phyloP scores from a whole-genome alignment of 2,329 filamentous ascomycete species.

The Fusarium sp. region DNA sequence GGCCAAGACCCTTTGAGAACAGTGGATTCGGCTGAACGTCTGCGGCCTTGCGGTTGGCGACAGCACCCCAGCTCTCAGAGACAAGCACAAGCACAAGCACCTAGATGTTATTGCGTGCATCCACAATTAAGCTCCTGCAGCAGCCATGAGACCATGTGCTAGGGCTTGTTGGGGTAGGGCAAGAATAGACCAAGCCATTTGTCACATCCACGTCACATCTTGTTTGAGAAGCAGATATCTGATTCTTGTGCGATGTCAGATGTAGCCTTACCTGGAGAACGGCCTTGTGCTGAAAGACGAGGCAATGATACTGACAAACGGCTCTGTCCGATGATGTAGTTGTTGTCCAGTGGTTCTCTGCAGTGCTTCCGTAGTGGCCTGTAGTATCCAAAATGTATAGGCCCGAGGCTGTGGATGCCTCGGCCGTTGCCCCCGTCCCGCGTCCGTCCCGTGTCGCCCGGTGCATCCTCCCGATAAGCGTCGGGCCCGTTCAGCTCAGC shows the following conservation, averaged over 20 bases:
- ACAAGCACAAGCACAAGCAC: not conserved
- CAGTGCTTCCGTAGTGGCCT: not conserved
- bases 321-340: not conserved
- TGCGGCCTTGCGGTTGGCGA: slow-evolving; percentile 23
- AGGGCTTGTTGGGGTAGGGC: not conserved
- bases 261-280: slow-evolving; percentile 21
- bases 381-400: not conserved
- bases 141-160: slow-evolving; percentile 14
- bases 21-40: slow-evolving; percentile 25
- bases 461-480: slow-evolving; percentile 30
- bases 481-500: slow-evolving; percentile 18
- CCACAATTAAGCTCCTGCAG: slow-evolving; percentile 23
- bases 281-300: not conserved
- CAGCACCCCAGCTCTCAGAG: slow-evolving; percentile 12
- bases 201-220: slow-evolving; percentile 13
- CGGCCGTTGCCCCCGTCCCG: slow-evolving; percentile 2
- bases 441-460: slow-evolving; percentile 7
- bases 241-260: slow-evolving; percentile 9
- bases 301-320: not conserved
- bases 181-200: slow-evolving; percentile 17
- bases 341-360: not conserved
- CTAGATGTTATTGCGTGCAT: slow-evolving; percentile 21
- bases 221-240: slow-evolving; percentile 2
- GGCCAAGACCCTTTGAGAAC: slow-evolving; percentile 2
- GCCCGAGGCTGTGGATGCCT: not conserved